Conservation (phyloP, 768 basidiomycete genomes). For the Mycena capillaripes region DNA sequence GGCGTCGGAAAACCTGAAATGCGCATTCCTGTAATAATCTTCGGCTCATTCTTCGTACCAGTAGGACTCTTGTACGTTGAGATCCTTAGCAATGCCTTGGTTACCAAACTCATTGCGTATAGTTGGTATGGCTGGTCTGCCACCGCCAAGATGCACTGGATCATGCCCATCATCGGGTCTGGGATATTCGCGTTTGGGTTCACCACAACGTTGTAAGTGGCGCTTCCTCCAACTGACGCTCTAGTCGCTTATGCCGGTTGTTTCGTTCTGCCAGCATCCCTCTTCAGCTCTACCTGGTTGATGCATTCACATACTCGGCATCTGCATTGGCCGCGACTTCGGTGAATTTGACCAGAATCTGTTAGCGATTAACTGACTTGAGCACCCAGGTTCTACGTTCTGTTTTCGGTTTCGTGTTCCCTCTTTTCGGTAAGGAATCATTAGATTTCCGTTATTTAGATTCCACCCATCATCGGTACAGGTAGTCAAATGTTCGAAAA, state of each 20-base stretch:
- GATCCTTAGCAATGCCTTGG: too few relatives aligned
- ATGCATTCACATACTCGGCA: background rate
- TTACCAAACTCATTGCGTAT: too few relatives aligned
- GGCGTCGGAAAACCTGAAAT: too few relatives aligned
- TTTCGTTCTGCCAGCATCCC: background rate
- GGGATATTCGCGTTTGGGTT: background rate
- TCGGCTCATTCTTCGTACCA: too few relatives aligned
- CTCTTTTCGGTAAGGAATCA: background rate
- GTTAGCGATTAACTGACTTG: background rate
- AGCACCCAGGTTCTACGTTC: background rate
- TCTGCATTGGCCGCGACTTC: background rate
- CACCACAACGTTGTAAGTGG: background rate
- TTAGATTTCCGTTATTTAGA: too few relatives aligned
- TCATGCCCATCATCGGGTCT: too few relatives aligned
- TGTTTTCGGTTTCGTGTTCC: background rate
- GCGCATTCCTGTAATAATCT: too few relatives aligned
- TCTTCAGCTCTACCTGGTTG: background rate
- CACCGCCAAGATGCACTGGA: too few relatives aligned
- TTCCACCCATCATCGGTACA: background rate
- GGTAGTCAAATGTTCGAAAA: background rate
- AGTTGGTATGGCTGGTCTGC: too few relatives aligned
- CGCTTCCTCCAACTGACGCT: background rate
- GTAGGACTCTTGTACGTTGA: too few relatives aligned
- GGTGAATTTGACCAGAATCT: background rate
- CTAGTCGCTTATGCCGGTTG: background rate